Base-by-base conservation (phyloP, 148 eudicot genomes). In the Bassia scoparia region DNA sequence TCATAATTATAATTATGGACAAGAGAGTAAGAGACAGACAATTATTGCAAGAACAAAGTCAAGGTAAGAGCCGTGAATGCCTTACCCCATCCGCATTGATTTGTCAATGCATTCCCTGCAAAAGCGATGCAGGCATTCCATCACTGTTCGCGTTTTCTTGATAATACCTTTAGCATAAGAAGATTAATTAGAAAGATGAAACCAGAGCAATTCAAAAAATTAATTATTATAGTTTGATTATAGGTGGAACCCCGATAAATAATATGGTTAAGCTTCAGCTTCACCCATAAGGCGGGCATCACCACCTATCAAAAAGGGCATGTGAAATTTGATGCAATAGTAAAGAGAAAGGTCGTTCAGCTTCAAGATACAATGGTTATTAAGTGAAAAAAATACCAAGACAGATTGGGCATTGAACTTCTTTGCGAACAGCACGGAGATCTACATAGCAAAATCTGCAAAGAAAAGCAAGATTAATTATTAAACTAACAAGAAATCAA, bases 21-120 rank as follows among this genome's bases (percentile, higher is more conserved):
- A n/a, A n/a, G n/a, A n/a, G n/a, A n/a, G n/a, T 3, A 50, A 20
- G 23, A 50, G 3, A 50, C n/a, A 50, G 20, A 12, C 21, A 50
- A 50, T 50, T 17, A 18, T 50, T 50, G 16, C 21, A 50, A 50
- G 23, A 50, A 52, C 56, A 52, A 52, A 21, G 3, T 6, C 3
- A 21, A 52, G 56, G 24, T 20, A 33, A 35, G 7, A 11, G 23
- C 54, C 8, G 21, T 52, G 24, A 44, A 59, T 49, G 46, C 20
- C 15, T 76, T 88, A 96, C 99, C 99, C 99, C 77, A 96, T 72
- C 70, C 99, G 90, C 99, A 96, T 96, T 35, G 99, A 92, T 83
- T 96, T 96, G 89, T 96, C 99, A 61, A 96, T 96, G 83, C 99
- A 96, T 69, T 96, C 97, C 78, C 97, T 83, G 83, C 99, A 96